These are phyloP conservation scores for Metschnikowia orientalis DNA, from an alignment of 805 yeast genomes.

Conservation along the genomic window DNA sequence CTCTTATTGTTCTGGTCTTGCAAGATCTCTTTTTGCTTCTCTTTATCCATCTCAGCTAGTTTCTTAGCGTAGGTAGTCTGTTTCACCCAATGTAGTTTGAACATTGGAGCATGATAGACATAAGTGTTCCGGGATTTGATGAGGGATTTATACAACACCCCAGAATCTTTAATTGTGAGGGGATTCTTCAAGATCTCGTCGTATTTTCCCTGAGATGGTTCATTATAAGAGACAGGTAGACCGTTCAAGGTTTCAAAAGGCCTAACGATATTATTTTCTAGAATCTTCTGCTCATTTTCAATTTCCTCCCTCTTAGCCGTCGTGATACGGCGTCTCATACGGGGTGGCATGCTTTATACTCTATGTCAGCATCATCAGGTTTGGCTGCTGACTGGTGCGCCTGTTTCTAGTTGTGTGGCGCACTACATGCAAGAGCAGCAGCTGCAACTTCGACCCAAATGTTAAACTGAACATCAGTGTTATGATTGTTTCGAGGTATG, in stretches of 20 bases:
- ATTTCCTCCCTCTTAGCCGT: conserved; percentile 39
- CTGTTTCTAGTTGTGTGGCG: conserved; percentile 1
- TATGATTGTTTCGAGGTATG: no score
- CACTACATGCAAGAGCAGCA: no score
- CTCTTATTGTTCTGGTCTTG: conserved; percentile 15
- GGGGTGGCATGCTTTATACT: conserved; percentile 37
- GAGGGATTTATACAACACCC: conserved; percentile 65
- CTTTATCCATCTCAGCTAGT: conserved; percentile 34
- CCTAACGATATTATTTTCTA: conserved; percentile 37
- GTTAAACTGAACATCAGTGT: no score
- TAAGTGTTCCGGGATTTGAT: conserved; percentile 61
- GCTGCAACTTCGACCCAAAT: no score
- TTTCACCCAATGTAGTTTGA: conserved; percentile 76
- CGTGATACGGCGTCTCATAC: conserved; percentile 43
- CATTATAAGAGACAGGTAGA: conserved; percentile 60
- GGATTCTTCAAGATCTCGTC: conserved; percentile 56
- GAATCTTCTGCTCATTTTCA: conserved; percentile 36
- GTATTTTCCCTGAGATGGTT: conserved; percentile 56
- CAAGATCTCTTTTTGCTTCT: conserved; percentile 17
- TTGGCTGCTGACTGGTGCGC: no score
- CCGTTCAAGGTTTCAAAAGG: conserved; percentile 67
- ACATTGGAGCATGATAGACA: conserved; percentile 62
- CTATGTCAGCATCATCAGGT: no score
- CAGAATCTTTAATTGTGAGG: conserved; percentile 65
- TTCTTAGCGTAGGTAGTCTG: conserved; percentile 54